phyloP scores from a whole-genome alignment of 1,284 basidiomycete genomes.

The Peniophora sp. region DNA sequence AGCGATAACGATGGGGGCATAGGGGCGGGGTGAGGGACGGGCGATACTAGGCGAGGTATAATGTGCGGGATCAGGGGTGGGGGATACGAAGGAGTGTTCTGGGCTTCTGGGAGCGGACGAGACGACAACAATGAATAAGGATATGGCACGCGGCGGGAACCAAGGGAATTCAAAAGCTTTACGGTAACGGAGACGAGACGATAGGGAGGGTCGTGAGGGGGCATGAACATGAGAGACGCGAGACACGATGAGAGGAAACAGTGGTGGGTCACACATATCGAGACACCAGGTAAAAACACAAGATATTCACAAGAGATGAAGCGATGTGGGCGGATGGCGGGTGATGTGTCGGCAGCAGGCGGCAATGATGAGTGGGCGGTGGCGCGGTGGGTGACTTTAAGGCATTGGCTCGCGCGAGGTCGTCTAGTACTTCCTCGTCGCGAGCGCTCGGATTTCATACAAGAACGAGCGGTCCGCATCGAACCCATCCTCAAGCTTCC shows the following conservation, averaged over 20 bases:
- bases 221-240: conserved; percentile 3
- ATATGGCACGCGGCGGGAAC: not conserved
- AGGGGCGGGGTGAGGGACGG: too few relatives aligned
- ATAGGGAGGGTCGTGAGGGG: not conserved
- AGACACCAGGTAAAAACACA: not conserved
- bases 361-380: too few relatives aligned
- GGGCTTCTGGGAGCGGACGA: not conserved
- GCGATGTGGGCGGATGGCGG: too few relatives aligned
- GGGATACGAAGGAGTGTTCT: not conserved
- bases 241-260: conserved; percentile 4
- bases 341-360: too few relatives aligned
- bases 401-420: not conserved
- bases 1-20: too few relatives aligned
- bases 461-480: conserved; percentile 54
- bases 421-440: conserved; percentile 66
- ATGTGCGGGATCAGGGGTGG: too few relatives aligned
- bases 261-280: conserved; percentile 4
- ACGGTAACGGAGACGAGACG: too few relatives aligned
- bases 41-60: too few relatives aligned
- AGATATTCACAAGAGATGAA: conserved; percentile 4
- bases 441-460: conserved; percentile 74
- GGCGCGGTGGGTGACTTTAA: not conserved
- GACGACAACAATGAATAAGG: not conserved
- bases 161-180: not conserved
- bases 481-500: conserved; percentile 34